Evolutionary conservation across 352 stramenopile genomes (phyloP), one percentile per base, ranked within the genome.

Genomic region (Globisporangium iwayamae): DNA sequence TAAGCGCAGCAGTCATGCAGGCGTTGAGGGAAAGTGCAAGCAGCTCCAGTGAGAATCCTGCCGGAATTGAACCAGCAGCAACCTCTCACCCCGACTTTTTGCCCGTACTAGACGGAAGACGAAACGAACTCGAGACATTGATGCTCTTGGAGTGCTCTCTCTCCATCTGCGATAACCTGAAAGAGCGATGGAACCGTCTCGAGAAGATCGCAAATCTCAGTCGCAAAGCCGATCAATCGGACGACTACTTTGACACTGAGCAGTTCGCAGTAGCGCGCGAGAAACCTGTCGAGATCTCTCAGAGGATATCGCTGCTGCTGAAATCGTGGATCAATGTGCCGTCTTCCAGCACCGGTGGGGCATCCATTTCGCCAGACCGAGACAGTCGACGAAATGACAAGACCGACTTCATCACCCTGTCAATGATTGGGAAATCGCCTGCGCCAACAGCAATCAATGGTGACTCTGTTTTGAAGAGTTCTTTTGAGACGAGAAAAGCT

Each of bases 81-180:
- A 25, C 57, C 36, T 60, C 66, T 48, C 53, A 74, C 7, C 79
- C 83, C 11, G 65, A 69, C 4, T 92, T 78, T 39, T 65, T 92
- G 9, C 81, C 83, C 9, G 62, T 68, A 6, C 16, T 90, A 1
- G 70, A 89, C 45, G 22, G 68, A n/a, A 65, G 76, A 28, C 41
- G 52, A 6, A 87, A 85, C 64, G 65, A 74, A 38, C 61, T 61
- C 5, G 80, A 93, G 62, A 61, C 63, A 13, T 56, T 75, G 4
- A 79, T 82, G 63, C 64, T 93, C 3, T 57, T 90, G 14, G 71
- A 89, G 46, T 93, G 81, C 47, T 80, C 76, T 18, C 51, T 87
- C 22, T 76, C 70, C 0, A 81, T 93, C 46, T 79, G 69, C 34
- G 65, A 83, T 13, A 74, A 67, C 18, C 64, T 93, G 1, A 86